phyloP scores from a whole-genome alignment of 1,284 basidiomycete species.

The Irpex rosettiformis region DNA sequence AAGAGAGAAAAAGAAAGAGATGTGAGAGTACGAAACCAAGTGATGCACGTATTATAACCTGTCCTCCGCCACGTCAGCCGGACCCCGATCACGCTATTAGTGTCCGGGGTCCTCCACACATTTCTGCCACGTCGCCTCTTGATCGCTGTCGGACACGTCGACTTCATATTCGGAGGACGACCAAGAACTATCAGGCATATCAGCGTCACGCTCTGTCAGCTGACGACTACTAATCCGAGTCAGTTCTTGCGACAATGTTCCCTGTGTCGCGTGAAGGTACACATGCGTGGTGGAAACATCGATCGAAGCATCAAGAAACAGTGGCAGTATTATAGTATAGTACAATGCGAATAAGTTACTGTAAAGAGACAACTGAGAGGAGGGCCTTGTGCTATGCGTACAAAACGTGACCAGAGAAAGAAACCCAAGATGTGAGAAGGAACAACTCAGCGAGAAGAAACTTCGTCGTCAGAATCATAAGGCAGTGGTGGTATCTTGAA shows the following conservation, averaged over 20 bases:
- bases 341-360: background rate
- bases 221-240: background rate
- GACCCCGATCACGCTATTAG: constrained; percentile 11
- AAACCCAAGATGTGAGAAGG: background rate
- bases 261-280: background rate
- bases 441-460: constrained; percentile 21
- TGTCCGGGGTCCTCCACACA: background rate
- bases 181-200: background rate
- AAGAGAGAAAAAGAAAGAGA: constrained; percentile 8
- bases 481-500: constrained; percentile 22
- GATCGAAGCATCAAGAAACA: background rate
- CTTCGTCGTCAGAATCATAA: constrained; percentile 26
- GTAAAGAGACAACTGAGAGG: background rate
- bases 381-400: background rate
- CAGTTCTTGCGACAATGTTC: constrained; percentile 11
- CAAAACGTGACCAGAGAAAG: background rate
- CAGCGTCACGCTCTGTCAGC: background rate
- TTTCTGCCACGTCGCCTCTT: constrained; percentile 16
- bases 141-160: constrained; percentile 1
- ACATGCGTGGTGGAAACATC: background rate
- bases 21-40: background rate
- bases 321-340: background rate
- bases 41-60: constrained; percentile 4
- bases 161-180: background rate
- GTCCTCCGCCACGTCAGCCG: constrained; percentile 15